Evolutionary conservation across 2,329 filamentous ascomycete species (phyloP).

Genomic region (Curvularia hawaiiensis): DNA sequence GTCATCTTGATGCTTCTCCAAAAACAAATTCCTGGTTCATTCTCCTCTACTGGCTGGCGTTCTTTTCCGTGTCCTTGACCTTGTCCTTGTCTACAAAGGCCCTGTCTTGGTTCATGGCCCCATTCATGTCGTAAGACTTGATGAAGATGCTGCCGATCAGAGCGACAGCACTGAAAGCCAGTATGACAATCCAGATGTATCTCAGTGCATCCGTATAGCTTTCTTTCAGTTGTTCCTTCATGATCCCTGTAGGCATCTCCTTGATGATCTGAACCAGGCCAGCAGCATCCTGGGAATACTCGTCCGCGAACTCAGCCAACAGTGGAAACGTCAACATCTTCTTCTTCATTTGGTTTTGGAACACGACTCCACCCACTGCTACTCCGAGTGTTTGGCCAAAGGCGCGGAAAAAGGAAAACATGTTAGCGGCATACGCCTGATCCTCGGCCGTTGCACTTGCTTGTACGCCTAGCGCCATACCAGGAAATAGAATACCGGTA

Average conservation of each 20-base stretch:
- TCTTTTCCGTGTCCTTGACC: slow-evolving; percentile 28
- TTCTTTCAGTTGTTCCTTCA: slow-evolving; percentile 50
- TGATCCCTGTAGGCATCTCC: slow-evolving; percentile 54
- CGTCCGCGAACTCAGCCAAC: slow-evolving; percentile 54
- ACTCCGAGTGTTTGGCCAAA: slow-evolving; percentile 70
- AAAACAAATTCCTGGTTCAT: slow-evolving; percentile 1
- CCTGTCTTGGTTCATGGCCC: slow-evolving; percentile 55
- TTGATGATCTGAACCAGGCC: slow-evolving; percentile 64
- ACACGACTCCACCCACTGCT: slow-evolving; percentile 69
- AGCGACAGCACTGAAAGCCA: slow-evolving; percentile 57
- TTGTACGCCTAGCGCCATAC: slow-evolving; percentile 68
- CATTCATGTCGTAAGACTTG: slow-evolving; percentile 53
- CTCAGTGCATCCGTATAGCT: slow-evolving; percentile 61
- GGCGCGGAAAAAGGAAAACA: slow-evolving; percentile 70
- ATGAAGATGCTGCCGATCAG: slow-evolving; percentile 60
- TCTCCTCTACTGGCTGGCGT: slow-evolving; percentile 8
- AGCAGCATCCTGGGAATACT: slow-evolving; percentile 63
- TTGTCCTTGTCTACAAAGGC: slow-evolving; percentile 51
- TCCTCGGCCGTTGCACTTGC: slow-evolving; percentile 62
- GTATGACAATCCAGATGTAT: slow-evolving; percentile 63
- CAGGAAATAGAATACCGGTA: slow-evolving; percentile 68
- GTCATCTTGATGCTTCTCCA: not conserved
- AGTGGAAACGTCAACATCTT: slow-evolving; percentile 56
- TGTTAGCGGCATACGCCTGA: slow-evolving; percentile 64
- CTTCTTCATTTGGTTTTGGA: slow-evolving; percentile 67